A percentile compares a stretch with the other conserved stretches of the same genome.
These are phyloP conservation scores for Venturia asperata DNA, from an alignment of 2,329 filamentous ascomycete species.

Conservation along the genomic window DNA sequence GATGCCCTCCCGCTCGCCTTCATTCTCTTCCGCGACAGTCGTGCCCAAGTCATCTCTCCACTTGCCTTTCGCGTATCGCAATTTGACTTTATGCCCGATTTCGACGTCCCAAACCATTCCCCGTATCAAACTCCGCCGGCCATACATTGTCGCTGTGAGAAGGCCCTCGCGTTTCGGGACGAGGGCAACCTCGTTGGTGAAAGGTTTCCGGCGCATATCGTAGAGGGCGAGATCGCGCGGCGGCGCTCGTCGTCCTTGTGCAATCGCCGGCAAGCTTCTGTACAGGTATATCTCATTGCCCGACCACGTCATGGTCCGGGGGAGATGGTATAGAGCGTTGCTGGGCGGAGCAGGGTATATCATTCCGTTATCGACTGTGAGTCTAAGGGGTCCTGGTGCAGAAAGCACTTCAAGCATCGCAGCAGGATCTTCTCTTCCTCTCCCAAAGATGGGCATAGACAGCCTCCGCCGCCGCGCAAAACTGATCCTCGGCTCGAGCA, in stretches of 20 bases:
- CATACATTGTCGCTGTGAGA: slow-evolving; percentile 13
- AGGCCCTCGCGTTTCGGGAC: slow-evolving; percentile 11
- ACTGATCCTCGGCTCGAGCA: slow-evolving; percentile 1
- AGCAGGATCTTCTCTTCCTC: slow-evolving; percentile 5
- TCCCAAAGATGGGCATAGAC: not conserved
- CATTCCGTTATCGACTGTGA: slow-evolving; percentile 17
- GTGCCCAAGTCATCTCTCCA: slow-evolving; percentile 15
- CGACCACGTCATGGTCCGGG: slow-evolving; percentile 18
- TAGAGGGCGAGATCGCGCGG: slow-evolving; percentile 18
- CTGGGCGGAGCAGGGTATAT: slow-evolving; percentile 19
- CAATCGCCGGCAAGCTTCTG: slow-evolving; percentile 14
- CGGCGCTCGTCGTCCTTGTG: slow-evolving; percentile 4
- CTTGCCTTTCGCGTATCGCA: slow-evolving; percentile 18
- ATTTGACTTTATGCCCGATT: not conserved
- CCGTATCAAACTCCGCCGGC: slow-evolving; percentile 13
- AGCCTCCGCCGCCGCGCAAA: not conserved
- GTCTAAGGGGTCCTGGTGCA: slow-evolving; percentile 14
- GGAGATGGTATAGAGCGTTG: slow-evolving; percentile 19
- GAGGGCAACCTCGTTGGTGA: slow-evolving; percentile 19
- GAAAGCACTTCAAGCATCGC: slow-evolving; percentile 2
- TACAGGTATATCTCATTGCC: slow-evolving; percentile 20
- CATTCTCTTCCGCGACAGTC: slow-evolving; percentile 15
- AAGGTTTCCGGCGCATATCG: slow-evolving; percentile 18
- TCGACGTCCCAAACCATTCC: slow-evolving; percentile 19
- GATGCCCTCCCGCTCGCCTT: slow-evolving; percentile 9